A percentile compares a stretch with the other conserved stretches of the same genome.
Conservation (phyloP, 2,329 filamentous ascomycete genomes). For the Plenodomus biglobosus region DNA sequence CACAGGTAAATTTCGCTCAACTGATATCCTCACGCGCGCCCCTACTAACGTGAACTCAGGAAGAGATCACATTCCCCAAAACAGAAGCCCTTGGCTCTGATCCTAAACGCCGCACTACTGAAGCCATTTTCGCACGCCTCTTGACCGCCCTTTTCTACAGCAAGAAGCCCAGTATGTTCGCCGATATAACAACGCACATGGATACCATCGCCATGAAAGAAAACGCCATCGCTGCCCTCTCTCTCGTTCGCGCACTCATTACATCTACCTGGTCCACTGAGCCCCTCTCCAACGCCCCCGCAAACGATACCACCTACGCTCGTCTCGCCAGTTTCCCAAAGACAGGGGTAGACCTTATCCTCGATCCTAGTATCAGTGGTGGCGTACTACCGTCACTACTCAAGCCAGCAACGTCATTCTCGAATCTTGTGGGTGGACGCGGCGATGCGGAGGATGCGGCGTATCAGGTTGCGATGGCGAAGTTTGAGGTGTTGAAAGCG, state of each 20-base stretch:
- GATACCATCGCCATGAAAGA: conserved; percentile 61
- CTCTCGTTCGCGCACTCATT: conserved; percentile 55
- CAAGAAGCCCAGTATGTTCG: conserved; percentile 55
- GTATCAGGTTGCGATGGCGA: conserved; percentile 59
- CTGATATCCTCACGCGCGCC: neutral
- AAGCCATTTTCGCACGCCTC: conserved; percentile 56
- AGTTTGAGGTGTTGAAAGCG: conserved; percentile 58
- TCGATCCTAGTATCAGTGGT: conserved; percentile 55
- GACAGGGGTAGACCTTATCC: conserved; percentile 54
- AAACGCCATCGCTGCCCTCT: conserved; percentile 57
- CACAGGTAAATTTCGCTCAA: conserved; percentile 14
- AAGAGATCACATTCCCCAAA: conserved; percentile 42
- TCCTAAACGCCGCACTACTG: conserved; percentile 44
- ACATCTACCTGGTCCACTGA: conserved; percentile 56
- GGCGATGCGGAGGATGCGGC: conserved; percentile 60
- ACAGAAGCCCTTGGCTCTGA: conserved; percentile 26
- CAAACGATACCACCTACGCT: conserved; percentile 53
- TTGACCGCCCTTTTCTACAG: conserved; percentile 58
- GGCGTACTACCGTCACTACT: conserved; percentile 59
- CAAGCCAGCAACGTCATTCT: conserved; percentile 58
- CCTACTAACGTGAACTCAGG: conserved; percentile 9
- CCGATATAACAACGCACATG: conserved; percentile 55
- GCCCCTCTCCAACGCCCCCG: conserved; percentile 47
- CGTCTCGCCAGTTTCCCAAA: conserved; percentile 37
- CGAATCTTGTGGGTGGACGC: conserved; percentile 60